These are phyloP conservation scores for Breviolum minutum DNA, from an alignment of 73 alveolate genomes.

Conservation along the genomic window DNA sequence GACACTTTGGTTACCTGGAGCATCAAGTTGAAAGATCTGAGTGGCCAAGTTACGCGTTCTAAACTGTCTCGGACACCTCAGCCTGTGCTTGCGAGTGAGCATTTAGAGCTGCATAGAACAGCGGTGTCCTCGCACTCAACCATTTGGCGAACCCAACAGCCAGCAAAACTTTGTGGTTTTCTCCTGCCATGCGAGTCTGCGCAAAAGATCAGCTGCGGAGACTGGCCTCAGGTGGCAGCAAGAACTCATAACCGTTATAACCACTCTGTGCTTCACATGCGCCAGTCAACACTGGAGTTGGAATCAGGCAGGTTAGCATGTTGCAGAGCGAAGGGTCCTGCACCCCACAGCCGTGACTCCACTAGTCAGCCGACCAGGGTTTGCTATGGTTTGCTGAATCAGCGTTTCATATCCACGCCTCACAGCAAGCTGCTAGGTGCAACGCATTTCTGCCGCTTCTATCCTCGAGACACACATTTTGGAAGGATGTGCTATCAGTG, in stretches of 20 bases:
- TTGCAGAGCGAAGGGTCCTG: slow-evolving; percentile 38
- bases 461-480: neutral
- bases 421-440: slow-evolving; percentile 67
- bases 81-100: slow-evolving; percentile 64
- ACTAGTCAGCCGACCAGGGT: neutral
- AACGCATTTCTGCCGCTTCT: slow-evolving; percentile 50
- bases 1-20: slow-evolving; percentile 33
- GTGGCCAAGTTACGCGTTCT: neutral
- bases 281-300: neutral
- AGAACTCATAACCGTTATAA: too few species aligned
- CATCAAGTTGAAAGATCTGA: too few species aligned
- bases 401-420: neutral
- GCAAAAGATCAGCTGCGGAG: slow-evolving; percentile 46
- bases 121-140: slow-evolving; percentile 23
- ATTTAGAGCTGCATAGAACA: slow-evolving; percentile 55
- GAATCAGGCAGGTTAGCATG: neutral
- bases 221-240: slow-evolving; percentile 17
- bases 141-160: neutral
- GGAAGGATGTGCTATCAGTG: neutral
- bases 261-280: too few species aligned
- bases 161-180: neutral
- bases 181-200: slow-evolving; percentile 62
- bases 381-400: neutral
- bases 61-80: neutral
- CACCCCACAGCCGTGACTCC: neutral